Base-by-base conservation (phyloP, 2,329 filamentous ascomycete species). In the Aspergillus sp. region DNA sequence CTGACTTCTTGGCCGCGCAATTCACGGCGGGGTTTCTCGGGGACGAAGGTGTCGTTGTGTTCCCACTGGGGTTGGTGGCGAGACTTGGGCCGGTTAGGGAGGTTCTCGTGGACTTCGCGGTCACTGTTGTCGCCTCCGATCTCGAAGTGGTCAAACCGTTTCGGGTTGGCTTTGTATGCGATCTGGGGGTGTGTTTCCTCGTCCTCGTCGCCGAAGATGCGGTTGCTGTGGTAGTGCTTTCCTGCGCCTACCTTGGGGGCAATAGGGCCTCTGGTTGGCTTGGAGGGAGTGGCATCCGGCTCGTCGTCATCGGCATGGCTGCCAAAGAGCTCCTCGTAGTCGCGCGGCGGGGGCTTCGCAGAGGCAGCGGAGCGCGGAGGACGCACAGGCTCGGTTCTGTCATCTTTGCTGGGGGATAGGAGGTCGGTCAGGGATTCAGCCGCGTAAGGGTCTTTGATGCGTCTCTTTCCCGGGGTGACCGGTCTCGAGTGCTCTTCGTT, bases 1-100 rank as follows among this genome's bases (percentile, higher is more conserved):
- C 87, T 85, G 51, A 84, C 78, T 52, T 93, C 83, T 61, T 89
- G 81, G 35, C 78, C 73, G 50, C 83, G 79, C 46, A 79, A 66
- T 66, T 85, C 86, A 41, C 76, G 72, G 4, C 79, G 76, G 43
- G 81, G 74, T 75, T 95, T 95, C 55, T 85, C 79, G 0, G 91
- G 91, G 0, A 90, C 95, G 13, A 75, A 74, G 60, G 95, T 95
- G 69, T 95, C 90, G 52, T 88, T 82, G 67, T 97, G 97, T 43
- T 83, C 82, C 90, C 91, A 96, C 53, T 88, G 84, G 54, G 83
- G 83, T 50, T 77, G 74, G 63, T 88, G 84, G 47, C 76, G 74
- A 61, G 57, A 56, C 41, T 62, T 61, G 15, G 60, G 57, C 13
- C 62, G 65, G 3, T 53, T 56, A 47, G 59, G 51, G 7, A 52